Percentiles rank a stretch among this genome's conserved stretches.
Conservation (phyloP, 495 filamentous ascomycete genomes). For the Schizothecium vesticola region DNA sequence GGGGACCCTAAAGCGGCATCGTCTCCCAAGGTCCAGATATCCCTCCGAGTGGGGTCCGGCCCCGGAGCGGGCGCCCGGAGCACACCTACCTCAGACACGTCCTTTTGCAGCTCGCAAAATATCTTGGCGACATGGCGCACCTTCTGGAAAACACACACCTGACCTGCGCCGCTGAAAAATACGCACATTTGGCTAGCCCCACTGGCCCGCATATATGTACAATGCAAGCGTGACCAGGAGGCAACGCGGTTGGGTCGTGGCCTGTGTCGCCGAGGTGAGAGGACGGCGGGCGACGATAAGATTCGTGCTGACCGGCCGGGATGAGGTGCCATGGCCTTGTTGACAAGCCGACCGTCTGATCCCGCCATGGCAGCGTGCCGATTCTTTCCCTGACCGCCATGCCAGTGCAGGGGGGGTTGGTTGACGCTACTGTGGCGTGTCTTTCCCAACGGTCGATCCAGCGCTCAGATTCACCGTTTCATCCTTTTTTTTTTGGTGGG, state of each 20-base stretch:
- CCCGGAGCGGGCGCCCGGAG: background rate
- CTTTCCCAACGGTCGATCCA: background rate
- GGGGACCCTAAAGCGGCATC: background rate
- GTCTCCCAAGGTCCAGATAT: background rate
- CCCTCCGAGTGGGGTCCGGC: slow-evolving; percentile 4
- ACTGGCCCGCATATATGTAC: background rate
- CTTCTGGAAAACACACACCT: background rate
- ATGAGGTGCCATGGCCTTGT: background rate
- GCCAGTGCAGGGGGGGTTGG: background rate
- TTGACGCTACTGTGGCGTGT: background rate
- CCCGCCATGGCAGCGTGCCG: background rate
- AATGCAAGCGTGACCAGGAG: background rate
- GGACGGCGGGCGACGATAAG: background rate
- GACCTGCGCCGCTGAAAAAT: background rate
- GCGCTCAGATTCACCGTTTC: background rate
- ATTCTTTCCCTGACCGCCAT: slow-evolving; percentile 5
- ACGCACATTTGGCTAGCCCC: background rate
- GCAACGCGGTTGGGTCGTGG: background rate
- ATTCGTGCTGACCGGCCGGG: background rate
- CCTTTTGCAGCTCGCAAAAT: background rate
- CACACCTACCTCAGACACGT: background rate
- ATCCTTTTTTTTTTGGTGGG: background rate
- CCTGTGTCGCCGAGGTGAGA: background rate
- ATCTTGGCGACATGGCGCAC: background rate
- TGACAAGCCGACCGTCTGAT: background rate